A percentile compares a stretch with the other conserved stretches of the same genome.
Evolutionary conservation across 495 filamentous ascomycete species (phyloP).

Genomic region (Xylaria scruposa): DNA sequence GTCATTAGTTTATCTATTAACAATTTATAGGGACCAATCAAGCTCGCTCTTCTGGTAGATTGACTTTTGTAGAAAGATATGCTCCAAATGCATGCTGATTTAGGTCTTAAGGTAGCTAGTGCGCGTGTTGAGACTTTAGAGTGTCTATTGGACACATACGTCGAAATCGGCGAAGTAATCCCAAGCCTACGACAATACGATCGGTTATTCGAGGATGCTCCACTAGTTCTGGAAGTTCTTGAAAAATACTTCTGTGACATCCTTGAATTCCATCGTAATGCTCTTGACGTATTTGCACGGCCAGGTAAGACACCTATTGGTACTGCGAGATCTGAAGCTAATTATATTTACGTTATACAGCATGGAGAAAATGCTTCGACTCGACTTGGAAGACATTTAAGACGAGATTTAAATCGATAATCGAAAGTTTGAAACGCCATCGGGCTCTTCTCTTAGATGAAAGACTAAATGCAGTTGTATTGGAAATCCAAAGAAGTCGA

Average conservation of each 20-base stretch:
- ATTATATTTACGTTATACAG: background rate
- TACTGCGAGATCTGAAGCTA: background rate
- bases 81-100: background rate
- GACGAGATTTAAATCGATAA: conserved; percentile 4
- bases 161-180: conserved; percentile 9
- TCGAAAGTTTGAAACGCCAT: conserved; percentile 14
- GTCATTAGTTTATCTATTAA: background rate
- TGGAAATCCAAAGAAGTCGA: background rate
- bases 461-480: background rate
- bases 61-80: background rate
- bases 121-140: background rate
- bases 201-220: background rate
- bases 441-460: background rate
- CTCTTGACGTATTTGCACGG: background rate
- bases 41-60: background rate
- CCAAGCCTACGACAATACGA: conserved; percentile 12
- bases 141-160: conserved; percentile 7
- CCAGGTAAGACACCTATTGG: background rate
- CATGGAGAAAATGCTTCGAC: conserved; percentile 1
- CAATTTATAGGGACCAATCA: background rate
- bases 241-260: conserved; percentile 16
- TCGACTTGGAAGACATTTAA: conserved; percentile 10
- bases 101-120: background rate
- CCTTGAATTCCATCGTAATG: conserved; percentile 12
- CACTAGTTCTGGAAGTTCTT: background rate